phyloP scores from a whole-genome alignment of 257 asterid genomes.

The Fraxinus pennsylvanica region DNA sequence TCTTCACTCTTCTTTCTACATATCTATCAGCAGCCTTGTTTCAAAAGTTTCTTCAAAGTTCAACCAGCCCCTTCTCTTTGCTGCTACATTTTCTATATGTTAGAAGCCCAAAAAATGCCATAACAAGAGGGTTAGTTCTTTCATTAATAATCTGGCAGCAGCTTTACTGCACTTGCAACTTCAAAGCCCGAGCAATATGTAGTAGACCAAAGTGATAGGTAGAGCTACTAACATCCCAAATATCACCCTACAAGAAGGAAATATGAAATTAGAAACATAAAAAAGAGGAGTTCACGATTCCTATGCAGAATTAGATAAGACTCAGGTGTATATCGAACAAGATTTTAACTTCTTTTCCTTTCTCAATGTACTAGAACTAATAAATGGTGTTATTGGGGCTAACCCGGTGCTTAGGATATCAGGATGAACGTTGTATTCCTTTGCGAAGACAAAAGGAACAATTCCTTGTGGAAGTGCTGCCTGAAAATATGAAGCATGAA shows the following conservation, averaged over 20 bases:
- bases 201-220: constrained; percentile 85
- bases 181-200: constrained; percentile 76
- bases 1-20: neutral
- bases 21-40: neutral
- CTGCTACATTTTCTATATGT: constrained; percentile 33
- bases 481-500: constrained; percentile 22
- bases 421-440: constrained; percentile 71
- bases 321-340: too few species aligned
- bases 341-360: neutral
- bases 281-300: neutral
- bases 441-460: constrained; percentile 70
- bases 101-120: constrained; percentile 53
- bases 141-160: constrained; percentile 13
- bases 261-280: neutral
- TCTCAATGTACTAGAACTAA: too few species aligned
- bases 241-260: constrained; percentile 65
- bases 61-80: constrained; percentile 5
- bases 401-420: constrained; percentile 77
- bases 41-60: constrained; percentile 8
- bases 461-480: constrained; percentile 82
- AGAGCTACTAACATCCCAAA: constrained; percentile 92
- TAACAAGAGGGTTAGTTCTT: constrained; percentile 44
- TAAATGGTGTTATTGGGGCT: constrained; percentile 9
- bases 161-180: constrained; percentile 25
- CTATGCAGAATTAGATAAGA: too few species aligned